A percentile compares a stretch with the other conserved stretches of the same genome.
Evolutionary conservation across 75 land plant species (phyloP).

Genomic region (Picea sitchensis): DNA sequence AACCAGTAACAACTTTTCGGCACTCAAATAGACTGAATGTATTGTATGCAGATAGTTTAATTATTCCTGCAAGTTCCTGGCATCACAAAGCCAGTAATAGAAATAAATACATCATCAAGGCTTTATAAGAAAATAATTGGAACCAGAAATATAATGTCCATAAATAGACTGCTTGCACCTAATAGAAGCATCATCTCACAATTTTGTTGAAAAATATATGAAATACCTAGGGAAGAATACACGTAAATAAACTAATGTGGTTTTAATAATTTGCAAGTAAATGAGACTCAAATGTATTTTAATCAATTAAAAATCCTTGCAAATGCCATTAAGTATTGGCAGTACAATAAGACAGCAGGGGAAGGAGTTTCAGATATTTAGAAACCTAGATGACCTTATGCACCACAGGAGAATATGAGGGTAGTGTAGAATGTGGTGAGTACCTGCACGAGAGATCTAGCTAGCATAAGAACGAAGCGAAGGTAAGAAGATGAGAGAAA

Average conservation of each 20-base stretch:
- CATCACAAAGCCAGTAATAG: background rate
- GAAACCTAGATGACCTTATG: background rate
- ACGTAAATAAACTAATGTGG: background rate
- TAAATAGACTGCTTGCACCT: no score
- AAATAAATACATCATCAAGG: background rate
- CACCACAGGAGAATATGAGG: background rate
- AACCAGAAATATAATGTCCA: background rate
- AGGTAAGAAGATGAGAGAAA: no score
- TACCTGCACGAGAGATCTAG: no score
- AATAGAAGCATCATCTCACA: background rate
- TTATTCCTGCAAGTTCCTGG: conserved; percentile 25
- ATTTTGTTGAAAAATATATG: background rate
- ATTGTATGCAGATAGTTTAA: conserved; percentile 18
- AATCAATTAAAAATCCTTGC: background rate
- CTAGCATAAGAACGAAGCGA: no score
- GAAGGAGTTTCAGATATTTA: background rate
- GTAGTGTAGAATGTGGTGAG: no score
- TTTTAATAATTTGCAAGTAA: background rate
- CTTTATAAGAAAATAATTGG: background rate
- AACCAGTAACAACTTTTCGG: conserved; percentile 3
- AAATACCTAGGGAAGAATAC: background rate
- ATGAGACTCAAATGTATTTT: background rate
- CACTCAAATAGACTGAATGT: conserved; percentile 19
- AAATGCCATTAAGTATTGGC: background rate
- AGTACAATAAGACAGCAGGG: background rate